phyloP scores from a whole-genome alignment of 2,329 filamentous ascomycete genomes.

The Parastagonospora avenae region DNA sequence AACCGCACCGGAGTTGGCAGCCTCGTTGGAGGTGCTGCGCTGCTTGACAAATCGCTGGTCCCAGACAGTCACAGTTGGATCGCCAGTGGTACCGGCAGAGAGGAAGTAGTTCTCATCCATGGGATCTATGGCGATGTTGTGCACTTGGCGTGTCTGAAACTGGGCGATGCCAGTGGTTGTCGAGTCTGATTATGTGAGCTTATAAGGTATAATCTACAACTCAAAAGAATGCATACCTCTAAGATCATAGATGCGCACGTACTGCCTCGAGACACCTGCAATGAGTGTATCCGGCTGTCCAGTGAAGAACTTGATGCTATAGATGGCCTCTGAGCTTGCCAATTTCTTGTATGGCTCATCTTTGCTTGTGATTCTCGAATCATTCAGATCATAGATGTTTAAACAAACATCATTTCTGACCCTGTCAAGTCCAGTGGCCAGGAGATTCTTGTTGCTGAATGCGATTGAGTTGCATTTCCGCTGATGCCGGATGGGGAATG shows the following conservation, averaged over 20 bases:
- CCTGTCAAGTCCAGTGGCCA: constrained; percentile 80
- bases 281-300: constrained; percentile 76
- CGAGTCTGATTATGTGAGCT: constrained; percentile 39
- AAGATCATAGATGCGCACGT: constrained; percentile 77
- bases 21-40: constrained; percentile 43
- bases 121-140: constrained; percentile 77
- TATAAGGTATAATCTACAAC: neutral
- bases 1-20: constrained; percentile 61
- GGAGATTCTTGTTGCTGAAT: constrained; percentile 72
- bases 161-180: constrained; percentile 54
- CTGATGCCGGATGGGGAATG: constrained; percentile 74
- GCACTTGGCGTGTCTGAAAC: constrained; percentile 63
- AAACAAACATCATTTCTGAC: constrained; percentile 82
- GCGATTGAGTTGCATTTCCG: constrained; percentile 81
- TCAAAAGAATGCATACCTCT: constrained; percentile 62
- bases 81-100: constrained; percentile 73
- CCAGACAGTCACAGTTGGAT: constrained; percentile 78
- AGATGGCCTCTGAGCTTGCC: constrained; percentile 72
- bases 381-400: constrained; percentile 80
- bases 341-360: constrained; percentile 60
- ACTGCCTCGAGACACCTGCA: constrained; percentile 75
- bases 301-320: constrained; percentile 81
- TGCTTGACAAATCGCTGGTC: constrained; percentile 64
- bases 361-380: constrained; percentile 57
- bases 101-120: constrained; percentile 83